A percentile compares a stretch with the other conserved stretches of the same genome.
Conservation (phyloP, 306 rosid genomes). For the Pterocarpus macrocarpus region DNA sequence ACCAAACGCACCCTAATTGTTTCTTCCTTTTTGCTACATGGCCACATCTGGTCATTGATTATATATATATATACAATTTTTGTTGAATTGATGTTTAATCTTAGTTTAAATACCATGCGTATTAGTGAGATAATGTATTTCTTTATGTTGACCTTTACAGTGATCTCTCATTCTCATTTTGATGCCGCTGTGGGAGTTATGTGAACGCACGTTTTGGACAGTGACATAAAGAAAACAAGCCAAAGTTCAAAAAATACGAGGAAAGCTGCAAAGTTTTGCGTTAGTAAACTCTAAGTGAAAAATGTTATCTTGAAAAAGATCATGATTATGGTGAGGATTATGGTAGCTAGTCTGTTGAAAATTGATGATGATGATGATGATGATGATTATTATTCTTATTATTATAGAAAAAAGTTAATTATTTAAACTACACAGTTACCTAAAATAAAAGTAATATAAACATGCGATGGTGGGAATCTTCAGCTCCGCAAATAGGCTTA, state of each 20-base stretch:
- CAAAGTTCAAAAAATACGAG: conserved; percentile 32
- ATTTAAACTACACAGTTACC: not conserved
- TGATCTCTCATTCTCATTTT: conserved; percentile 39
- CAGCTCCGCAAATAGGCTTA: not conserved
- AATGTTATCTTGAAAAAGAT: not conserved
- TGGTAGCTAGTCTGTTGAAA: no score
- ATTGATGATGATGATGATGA: no score
- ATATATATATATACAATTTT: not conserved
- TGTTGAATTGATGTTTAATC: not conserved
- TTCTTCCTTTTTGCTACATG: no score
- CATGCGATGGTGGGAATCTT: not conserved
- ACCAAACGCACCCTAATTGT: no score
- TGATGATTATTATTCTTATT: no score
- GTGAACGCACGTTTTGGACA: conserved; percentile 49
- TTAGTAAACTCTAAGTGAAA: not conserved
- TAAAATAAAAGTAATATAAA: not conserved
- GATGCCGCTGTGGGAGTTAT: not conserved
- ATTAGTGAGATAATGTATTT: not conserved
- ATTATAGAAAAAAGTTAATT: not conserved
- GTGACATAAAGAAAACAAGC: conserved; percentile 46
- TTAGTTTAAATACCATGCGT: not conserved
- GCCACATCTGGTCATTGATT: not conserved
- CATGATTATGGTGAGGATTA: no score
- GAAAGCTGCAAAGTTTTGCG: not conserved
- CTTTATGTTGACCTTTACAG: not conserved